Percentiles rank a stretch among this genome's conserved stretches.
Evolutionary conservation across 805 yeast species (phyloP).

Genomic region (Cyberlindnera xishuangbannaensis): DNA sequence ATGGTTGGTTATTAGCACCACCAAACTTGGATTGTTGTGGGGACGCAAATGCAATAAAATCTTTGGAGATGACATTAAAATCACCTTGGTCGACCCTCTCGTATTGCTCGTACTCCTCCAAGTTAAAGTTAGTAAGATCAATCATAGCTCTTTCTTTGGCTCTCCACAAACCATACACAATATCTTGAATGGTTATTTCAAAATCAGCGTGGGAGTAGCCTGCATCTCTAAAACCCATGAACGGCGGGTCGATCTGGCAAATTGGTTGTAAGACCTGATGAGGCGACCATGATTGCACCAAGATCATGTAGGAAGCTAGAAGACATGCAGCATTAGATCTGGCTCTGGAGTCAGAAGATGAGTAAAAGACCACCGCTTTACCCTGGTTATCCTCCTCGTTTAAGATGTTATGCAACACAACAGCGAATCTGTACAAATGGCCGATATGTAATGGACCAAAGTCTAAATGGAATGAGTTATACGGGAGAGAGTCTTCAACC

Average conservation of each 20-base stretch:
- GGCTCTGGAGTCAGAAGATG: constrained; percentile 72
- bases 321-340: constrained; percentile 94
- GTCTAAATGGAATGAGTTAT: constrained; percentile 92
- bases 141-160: constrained; percentile 90
- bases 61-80: constrained; percentile 84
- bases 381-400: constrained; percentile 80
- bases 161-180: constrained; percentile 95
- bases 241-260: constrained; percentile 86
- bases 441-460: constrained; percentile 96
- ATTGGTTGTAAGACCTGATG: constrained; percentile 95
- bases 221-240: constrained; percentile 94
- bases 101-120: constrained; percentile 91
- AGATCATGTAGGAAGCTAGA: constrained; percentile 88
- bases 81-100: constrained; percentile 98
- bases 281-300: constrained; percentile 97
- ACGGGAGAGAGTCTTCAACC: constrained; percentile 86
- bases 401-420: constrained; percentile 82
- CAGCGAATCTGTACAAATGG: constrained; percentile 91
- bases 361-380: constrained; percentile 87
- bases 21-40: constrained; percentile 70
- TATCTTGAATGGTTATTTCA: constrained; percentile 87
- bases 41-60: constrained; percentile 96
- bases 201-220: constrained; percentile 96
- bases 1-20: constrained; percentile 57
- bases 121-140: constrained; percentile 78